Percentiles rank a stretch among this genome's conserved stretches.
phyloP scores from a whole-genome alignment of 495 filamentous ascomycete species.

The Apodospora peruviana region DNA sequence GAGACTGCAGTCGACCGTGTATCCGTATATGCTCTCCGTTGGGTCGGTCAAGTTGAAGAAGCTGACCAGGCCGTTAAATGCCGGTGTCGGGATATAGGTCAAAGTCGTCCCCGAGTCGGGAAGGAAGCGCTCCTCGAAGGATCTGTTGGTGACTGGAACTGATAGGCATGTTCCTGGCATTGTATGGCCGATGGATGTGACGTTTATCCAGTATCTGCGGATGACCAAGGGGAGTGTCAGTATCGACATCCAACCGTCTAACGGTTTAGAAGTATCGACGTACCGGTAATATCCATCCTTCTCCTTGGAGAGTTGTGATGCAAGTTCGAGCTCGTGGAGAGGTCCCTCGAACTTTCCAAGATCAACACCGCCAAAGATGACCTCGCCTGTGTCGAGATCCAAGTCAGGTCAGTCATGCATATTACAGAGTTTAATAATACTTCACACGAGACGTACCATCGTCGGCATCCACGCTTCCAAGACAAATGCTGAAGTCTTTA shows the following conservation, averaged over 20 bases:
- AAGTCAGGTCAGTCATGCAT: not conserved
- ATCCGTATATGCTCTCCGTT: slow-evolving; percentile 36
- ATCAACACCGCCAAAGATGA: slow-evolving; percentile 86
- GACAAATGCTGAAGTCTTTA: slow-evolving; percentile 64
- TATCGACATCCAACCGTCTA: not conserved
- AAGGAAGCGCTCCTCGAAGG: slow-evolving; percentile 48
- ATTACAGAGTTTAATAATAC: not conserved
- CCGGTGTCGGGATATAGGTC: slow-evolving; percentile 65
- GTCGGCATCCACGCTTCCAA: slow-evolving; percentile 31
- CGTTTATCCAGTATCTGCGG: slow-evolving; percentile 26
- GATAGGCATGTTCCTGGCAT: slow-evolving; percentile 29
- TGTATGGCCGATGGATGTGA: slow-evolving; percentile 46
- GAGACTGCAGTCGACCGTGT: slow-evolving; percentile 41
- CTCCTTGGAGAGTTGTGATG: not conserved
- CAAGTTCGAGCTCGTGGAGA: slow-evolving; percentile 42
- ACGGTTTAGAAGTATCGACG: not conserved
- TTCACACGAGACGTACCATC: not conserved
- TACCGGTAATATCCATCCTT: slow-evolving; percentile 21
- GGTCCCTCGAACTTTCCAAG: slow-evolving; percentile 69
- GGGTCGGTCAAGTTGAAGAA: slow-evolving; percentile 45
- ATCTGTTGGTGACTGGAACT: slow-evolving; percentile 37
- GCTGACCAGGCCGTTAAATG: slow-evolving; percentile 53
- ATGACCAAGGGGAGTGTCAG: not conserved
- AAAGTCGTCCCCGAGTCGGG: slow-evolving; percentile 78
- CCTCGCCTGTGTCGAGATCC: slow-evolving; percentile 47